Conservation (phyloP, 2,329 filamentous ascomycete genomes). For the Sarocladium oryzae region DNA sequence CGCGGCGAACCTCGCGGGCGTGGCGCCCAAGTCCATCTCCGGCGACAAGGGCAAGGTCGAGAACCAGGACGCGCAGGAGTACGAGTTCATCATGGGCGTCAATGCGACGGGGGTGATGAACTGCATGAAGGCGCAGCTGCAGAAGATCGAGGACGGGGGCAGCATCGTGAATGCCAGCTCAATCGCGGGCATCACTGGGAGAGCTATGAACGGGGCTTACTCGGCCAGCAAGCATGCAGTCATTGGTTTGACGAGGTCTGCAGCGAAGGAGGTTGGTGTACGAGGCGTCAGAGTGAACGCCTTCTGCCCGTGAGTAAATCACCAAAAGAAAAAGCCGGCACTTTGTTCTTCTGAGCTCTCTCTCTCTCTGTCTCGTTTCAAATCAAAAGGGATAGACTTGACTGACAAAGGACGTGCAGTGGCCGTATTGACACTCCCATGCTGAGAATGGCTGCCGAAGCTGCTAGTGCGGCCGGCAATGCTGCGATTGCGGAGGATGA, state of each 20-base stretch:
- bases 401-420: neutral
- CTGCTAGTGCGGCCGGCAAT: slow-evolving; percentile 12
- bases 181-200: slow-evolving; percentile 32
- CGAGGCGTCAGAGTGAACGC: slow-evolving; percentile 22
- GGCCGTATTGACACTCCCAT: slow-evolving; percentile 25
- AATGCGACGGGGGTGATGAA: slow-evolving; percentile 23
- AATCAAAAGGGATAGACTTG: no score
- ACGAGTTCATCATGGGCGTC: slow-evolving; percentile 21
- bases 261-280: slow-evolving; percentile 23
- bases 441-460: slow-evolving; percentile 15
- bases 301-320: slow-evolving; percentile 22
- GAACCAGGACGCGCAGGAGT: slow-evolving; percentile 19
- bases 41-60: slow-evolving; percentile 17
- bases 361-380: no score
- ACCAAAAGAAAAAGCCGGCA: no score
- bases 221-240: slow-evolving; percentile 25
- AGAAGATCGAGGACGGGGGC: slow-evolving; percentile 28
- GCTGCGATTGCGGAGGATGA: slow-evolving; percentile 12
- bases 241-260: slow-evolving; percentile 22
- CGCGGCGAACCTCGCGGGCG: slow-evolving; percentile 32
- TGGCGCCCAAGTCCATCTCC: slow-evolving; percentile 22
- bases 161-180: slow-evolving; percentile 42
- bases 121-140: slow-evolving; percentile 23
- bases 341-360: no score
- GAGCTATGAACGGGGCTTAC: slow-evolving; percentile 23